Evolutionary conservation across 371 early-diverging fungal species (phyloP), one percentile per base, ranked within the genome.

Genomic region (Mortierella sp.): DNA sequence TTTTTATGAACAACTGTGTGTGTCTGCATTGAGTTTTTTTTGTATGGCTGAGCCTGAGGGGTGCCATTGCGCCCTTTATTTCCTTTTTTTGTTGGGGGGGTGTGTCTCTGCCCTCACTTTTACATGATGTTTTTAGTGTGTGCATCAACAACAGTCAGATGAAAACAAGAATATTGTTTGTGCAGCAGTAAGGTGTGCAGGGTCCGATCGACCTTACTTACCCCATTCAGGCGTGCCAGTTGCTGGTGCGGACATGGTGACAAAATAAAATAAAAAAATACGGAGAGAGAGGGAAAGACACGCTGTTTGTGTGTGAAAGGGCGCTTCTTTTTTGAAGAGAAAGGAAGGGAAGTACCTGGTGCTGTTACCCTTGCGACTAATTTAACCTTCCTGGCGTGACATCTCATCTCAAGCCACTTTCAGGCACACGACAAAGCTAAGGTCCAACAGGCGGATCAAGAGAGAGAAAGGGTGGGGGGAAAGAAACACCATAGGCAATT

Each of bases 221-320:
- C 80, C 80, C 80, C 80, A 80, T 47, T 63, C 50, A 24, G 76
- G 80, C 31, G 71, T 31, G 76, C 76, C 80, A 37, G 71, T 70
- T 37, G 76, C 29, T 55, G 80, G 55, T 64, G 71, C 41, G 53
- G 80, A 65, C 80, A 80, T 80, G 76, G 66, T 64, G 63, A 61
- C 22, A n/a, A 50, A 50, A 50, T 34, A 58, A 64, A 53, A 52
- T 29, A 39, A 6, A 24, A 29, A 31, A 29, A 19, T 9, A 29
- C 44, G 66, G 44, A 66, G 66, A 13, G 34, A 41, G 10, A 22
- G n/a, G 16, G 65, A 40, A 9, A 19, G n/a, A n/a, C n/a, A n/a
- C n/a, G n/a, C n/a, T 19, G 39, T 34, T 4, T 13, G 55, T 19
- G 16, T 34, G 37, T 31, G 34, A 61, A 61, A 19, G 34, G 58